Conservation (phyloP, 768 basidiomycete species). For the Phylloporus sp. region DNA sequence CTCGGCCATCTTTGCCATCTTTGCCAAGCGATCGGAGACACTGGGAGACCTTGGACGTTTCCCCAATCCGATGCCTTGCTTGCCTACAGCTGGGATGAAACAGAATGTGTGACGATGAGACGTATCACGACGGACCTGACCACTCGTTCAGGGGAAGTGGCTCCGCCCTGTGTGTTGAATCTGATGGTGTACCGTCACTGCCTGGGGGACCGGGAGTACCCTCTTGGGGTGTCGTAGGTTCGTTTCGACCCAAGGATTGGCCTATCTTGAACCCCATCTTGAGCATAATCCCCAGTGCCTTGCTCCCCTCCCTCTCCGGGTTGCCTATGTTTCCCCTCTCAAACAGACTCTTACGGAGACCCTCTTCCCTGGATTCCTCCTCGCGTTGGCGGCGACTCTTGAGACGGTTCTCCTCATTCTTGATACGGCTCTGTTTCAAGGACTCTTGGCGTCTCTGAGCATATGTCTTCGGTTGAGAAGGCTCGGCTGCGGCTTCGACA, state of each 20-base stretch:
- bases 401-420: conserved; percentile 62
- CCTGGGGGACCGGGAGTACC: background rate
- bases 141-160: conserved; percentile 79
- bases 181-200: conserved; percentile 2
- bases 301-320: conserved; percentile 44
- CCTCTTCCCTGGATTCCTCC: conserved; percentile 71
- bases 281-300: conserved; percentile 87
- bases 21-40: conserved; percentile 59
- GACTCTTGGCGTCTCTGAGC: conserved; percentile 67
- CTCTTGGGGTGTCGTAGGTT: conserved; percentile 7
- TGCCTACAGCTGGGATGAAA: conserved; percentile 46
- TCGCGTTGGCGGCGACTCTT: conserved; percentile 67
- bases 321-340: conserved; percentile 67
- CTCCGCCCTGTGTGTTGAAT: conserved; percentile 47
- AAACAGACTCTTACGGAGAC: conserved; percentile 76
- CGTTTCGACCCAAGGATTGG: conserved; percentile 59
- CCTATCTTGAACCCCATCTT: conserved; percentile 93
- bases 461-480: conserved; percentile 57
- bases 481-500: conserved; percentile 32
- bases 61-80: conserved; percentile 67
- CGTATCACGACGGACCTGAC: conserved; percentile 53
- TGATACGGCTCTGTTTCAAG: conserved; percentile 49
- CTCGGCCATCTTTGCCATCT: conserved; percentile 67
- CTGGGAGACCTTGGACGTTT: conserved; percentile 69
- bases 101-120: background rate